phyloP scores from a whole-genome alignment of 441 rosid genomes.

The Melastoma candidum region DNA sequence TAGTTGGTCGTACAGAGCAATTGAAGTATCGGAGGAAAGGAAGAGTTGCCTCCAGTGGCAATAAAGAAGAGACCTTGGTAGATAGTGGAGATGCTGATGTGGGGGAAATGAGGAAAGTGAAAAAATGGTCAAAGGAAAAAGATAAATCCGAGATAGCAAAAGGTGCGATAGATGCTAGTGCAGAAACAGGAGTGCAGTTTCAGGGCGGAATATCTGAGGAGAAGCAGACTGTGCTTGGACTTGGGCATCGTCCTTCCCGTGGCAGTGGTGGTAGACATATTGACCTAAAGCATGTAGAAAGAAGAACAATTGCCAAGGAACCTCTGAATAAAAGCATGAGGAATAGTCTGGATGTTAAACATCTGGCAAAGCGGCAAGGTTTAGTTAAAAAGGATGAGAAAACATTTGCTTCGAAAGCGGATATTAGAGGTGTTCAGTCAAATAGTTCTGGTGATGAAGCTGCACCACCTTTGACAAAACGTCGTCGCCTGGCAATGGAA shows the following conservation, averaged over 20 bases:
- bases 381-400: constrained; percentile 25
- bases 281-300: constrained; percentile 31
- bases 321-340: constrained; percentile 18
- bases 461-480: constrained; percentile 50
- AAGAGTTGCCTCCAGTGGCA: constrained; percentile 21
- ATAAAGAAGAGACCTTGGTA: constrained; percentile 12
- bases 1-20: constrained; percentile 15
- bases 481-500: constrained; percentile 49
- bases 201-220: constrained; percentile 22
- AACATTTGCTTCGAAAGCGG: constrained; percentile 29
- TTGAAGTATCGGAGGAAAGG: constrained; percentile 28
- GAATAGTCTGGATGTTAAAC: constrained; percentile 26
- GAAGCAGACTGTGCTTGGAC: constrained; percentile 36
- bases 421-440: constrained; percentile 30
- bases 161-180: constrained; percentile 20
- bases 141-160: constrained; percentile 28
- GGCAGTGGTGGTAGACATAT: constrained; percentile 31
- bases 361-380: constrained; percentile 18
- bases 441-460: constrained; percentile 43
- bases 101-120: constrained; percentile 28
- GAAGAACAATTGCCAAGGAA: constrained; percentile 26
- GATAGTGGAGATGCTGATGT: constrained; percentile 18
- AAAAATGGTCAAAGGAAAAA: constrained; percentile 25
- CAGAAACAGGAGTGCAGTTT: constrained; percentile 18
- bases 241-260: constrained; percentile 29